Evolutionary conservation across 2,329 filamentous ascomycete species (phyloP), one percentile per base, ranked within the genome.

Genomic region (Fusarium sp.): DNA sequence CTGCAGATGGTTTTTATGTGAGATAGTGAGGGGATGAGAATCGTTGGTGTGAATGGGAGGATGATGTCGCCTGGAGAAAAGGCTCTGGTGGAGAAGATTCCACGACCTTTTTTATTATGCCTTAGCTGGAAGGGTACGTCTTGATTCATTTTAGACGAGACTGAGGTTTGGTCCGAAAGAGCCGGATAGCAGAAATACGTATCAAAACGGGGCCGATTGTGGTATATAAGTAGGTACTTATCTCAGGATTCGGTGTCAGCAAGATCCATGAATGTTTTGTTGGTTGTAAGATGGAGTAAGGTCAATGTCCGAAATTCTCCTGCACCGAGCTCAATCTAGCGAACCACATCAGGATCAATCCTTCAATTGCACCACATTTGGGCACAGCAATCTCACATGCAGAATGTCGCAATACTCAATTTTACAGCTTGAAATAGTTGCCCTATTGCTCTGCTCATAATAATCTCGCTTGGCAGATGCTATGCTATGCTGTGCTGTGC

Each of bases 11-110:
- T 73, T 7, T 75, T 56, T 62, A 86, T 82, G 67, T 83, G 82
- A 9, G 82, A 78, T 42, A 82, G 82, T 44, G 85, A 82, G 7
- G 88, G 86, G 30, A 89, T 81, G 23, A 86, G 85, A 50, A 89
- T 77, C 43, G 85, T 80, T 21, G 80, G 80, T 32, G 75, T 66
- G 77, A 90, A 88, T 43, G 79, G 76, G 65, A 84, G 83, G 72
- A 90, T 85, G 63, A 81, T 73, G 33, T 82, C 79, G 74, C 88
- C 88, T 1, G 88, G 81, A 7, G 66, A 25, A 78, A 88, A 86
- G 70, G 80, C 9, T 49, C 77, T 80, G 23, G 83, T 82, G 38
- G 87, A 83, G 62, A 81, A 79, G 37, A 90, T 82, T 64, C 82
- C 81, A 71, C 88, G 87, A 67, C 86, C 86, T 59, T 82, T 85